phyloP scores from a whole-genome alignment of 2,329 filamentous ascomycete species.

The Botrytis medusae region DNA sequence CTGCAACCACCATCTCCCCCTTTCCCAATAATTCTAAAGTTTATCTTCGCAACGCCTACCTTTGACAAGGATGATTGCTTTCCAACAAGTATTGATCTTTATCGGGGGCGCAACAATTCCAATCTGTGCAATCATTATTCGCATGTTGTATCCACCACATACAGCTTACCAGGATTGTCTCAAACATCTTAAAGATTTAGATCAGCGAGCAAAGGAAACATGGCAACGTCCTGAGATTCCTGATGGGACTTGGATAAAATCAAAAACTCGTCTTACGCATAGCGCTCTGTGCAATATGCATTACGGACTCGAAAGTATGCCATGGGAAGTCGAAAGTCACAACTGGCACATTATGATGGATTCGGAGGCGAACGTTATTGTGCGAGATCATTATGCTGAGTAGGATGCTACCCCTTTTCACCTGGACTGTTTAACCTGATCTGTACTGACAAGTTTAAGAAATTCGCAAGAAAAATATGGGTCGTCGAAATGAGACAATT shows the following conservation, averaged over 20 bases:
- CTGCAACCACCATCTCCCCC: not conserved
- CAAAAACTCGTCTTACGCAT: not conserved
- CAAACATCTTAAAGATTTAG: not conserved
- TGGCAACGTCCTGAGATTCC: not conserved
- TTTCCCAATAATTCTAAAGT: not conserved
- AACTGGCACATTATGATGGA: not conserved
- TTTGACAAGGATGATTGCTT: not conserved
- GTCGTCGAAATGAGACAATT: not conserved
- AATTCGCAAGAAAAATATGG: not conserved
- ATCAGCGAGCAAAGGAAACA: not conserved
- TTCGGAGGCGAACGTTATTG: not conserved
- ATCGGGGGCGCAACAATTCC: not conserved
- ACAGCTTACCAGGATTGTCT: not conserved
- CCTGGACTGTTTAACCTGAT: not conserved
- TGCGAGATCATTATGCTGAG: not conserved
- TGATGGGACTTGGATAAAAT: not conserved
- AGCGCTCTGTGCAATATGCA: not conserved
- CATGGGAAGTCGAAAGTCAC: not conserved
- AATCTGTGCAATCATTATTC: not conserved
- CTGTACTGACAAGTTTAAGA: not conserved
- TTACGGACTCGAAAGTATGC: not conserved
- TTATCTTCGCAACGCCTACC: not conserved
- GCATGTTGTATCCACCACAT: not conserved
- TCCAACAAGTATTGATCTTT: not conserved
- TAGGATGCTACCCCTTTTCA: not conserved